Evolutionary conservation across 2,329 filamentous ascomycete genomes (phyloP), one percentile per base, ranked within the genome.

Genomic region (Zalaria sp.): DNA sequence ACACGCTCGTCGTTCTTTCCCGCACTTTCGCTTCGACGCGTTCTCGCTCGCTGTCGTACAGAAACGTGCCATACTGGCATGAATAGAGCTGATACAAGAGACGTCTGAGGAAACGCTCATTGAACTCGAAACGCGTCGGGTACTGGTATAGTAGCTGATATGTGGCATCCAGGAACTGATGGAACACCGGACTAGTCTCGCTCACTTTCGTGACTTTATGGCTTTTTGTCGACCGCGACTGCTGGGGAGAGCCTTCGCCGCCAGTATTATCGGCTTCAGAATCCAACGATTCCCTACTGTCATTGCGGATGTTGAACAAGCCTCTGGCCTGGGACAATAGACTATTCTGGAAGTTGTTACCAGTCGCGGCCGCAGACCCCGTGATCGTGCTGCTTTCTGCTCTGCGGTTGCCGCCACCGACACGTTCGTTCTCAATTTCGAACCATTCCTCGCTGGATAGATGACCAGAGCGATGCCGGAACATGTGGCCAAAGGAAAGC

Each of bases 401-500:
- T 2, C 48, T 47, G 9, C 52, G 46, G 6, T 57, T 52, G 6
- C 54, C 54, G 8, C 82, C 51, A 64, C 83, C 68, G 70, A 81
- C 63, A 63, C 72, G 65, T 59, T 96, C 89, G 52, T 82, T 88
- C 57, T 95, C 85, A 26, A 85, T 75, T 11, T 77, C 71, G 56
- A 98, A 98, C 87, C 88, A 96, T 55, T 93, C 93, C 50, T 96
- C 89, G 49, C 84, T 84, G 54, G 79, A 86, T 42, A 96, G 65
- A 51, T 83, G 83, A 3, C 91, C 91, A 9, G 84, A 84, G n/a
- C 91, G 79, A 53, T 94, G 78, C 42, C 87, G 79, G 63, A 98
- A 98, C 81, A 94, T 95, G 62, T 98, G 89, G 2, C 91, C 91
- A 63, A 95, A 98, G 0, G 89, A 91, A 8, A 98, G 65, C 85